These are phyloP conservation scores for Eucalyptus viminalis DNA, from an alignment of 345 rosid genomes.

Conservation along the genomic window DNA sequence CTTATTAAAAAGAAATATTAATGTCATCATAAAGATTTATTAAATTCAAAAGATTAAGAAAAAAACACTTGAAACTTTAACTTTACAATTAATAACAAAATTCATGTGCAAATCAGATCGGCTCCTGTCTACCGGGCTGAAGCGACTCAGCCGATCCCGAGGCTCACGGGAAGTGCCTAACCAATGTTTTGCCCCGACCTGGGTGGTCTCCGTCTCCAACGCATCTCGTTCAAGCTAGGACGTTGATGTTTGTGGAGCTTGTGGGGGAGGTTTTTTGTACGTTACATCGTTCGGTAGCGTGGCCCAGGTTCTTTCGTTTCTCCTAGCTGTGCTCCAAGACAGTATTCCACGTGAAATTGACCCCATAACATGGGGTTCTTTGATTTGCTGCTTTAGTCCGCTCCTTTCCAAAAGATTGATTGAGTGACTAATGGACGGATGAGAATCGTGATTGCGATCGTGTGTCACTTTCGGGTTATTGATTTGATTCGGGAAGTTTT, in stretches of 20 bases:
- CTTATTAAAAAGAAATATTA: no score
- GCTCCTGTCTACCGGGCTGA: not conserved
- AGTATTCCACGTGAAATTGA: no score
- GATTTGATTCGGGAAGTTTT: not conserved
- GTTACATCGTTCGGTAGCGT: not conserved
- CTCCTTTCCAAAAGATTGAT: not conserved
- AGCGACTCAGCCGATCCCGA: not conserved
- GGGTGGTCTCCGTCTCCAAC: not conserved
- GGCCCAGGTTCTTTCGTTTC: not conserved
- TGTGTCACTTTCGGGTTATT: not conserved
- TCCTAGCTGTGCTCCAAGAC: not conserved
- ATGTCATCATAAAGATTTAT: no score
- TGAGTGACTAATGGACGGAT: not conserved
- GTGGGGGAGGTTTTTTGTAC: not conserved
- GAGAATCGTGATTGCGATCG: not conserved
- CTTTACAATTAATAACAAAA: no score
- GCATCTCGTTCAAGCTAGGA: not conserved
- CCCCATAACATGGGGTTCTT: no score
- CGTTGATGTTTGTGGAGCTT: not conserved
- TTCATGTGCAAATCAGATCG: not conserved
- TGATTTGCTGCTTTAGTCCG: not conserved
- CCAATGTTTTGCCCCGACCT: not conserved
- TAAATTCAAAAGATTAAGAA: no score
- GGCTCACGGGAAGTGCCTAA: not conserved
- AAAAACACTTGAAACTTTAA: no score